Conservation (phyloP, 2,329 filamentous ascomycete species). For the Aspergillus thermomutatus region DNA sequence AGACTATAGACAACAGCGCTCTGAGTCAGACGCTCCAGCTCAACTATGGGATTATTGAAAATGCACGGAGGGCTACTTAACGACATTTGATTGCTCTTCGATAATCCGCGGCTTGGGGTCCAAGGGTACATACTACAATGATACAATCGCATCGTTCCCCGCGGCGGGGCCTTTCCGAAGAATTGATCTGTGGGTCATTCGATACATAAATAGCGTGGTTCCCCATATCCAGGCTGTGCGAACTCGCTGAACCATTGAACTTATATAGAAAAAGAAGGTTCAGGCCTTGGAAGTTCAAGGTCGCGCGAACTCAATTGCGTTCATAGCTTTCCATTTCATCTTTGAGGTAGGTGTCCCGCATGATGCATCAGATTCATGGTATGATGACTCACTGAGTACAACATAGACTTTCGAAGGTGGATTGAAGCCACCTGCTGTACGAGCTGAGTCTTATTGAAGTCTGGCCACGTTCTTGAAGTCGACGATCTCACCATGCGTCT, state of each 20-base stretch:
- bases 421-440: neutral
- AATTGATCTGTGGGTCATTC: neutral
- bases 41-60: too few relatives aligned
- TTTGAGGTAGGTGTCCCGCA: neutral
- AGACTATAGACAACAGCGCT: neutral
- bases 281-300: neutral
- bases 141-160: neutral
- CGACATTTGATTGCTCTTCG: neutral
- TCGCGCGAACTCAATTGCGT: neutral
- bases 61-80: neutral
- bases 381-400: neutral
- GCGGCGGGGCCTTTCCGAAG: neutral
- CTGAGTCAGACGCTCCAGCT: too few relatives aligned
- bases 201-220: neutral
- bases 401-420: neutral
- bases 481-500: slow-evolving; percentile 48
- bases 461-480: neutral
- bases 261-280: neutral
- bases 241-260: neutral
- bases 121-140: neutral
- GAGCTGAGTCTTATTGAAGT: neutral
- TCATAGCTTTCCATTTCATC: neutral
- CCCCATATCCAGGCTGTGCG: neutral
- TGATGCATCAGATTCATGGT: neutral
- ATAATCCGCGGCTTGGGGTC: neutral